Percentiles rank a stretch among this genome's conserved stretches.
phyloP scores from a whole-genome alignment of 2,329 filamentous ascomycete genomes.

The Talaromyces sp. region DNA sequence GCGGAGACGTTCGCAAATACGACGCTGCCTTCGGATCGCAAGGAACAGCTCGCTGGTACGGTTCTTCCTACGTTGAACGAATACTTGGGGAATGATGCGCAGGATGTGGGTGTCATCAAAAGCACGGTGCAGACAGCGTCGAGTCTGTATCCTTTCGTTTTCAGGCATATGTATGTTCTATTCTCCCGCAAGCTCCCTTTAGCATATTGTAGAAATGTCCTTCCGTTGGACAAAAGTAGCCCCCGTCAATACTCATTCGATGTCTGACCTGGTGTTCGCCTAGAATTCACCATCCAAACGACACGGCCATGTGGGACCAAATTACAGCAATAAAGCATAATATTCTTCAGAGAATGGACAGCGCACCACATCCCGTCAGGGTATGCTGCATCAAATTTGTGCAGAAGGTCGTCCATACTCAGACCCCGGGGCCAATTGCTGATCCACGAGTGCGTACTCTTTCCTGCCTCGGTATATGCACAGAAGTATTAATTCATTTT shows the following conservation, averaged over 20 bases:
- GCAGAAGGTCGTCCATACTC: conserved; percentile 85
- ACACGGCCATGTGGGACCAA: conserved; percentile 77
- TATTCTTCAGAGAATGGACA: conserved; percentile 86
- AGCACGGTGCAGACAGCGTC: conserved; percentile 83
- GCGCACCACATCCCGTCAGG: conserved; percentile 68
- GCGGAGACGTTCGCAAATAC: conserved; percentile 95
- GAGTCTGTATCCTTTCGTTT: conserved; percentile 86
- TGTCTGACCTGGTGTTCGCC: conserved; percentile 29
- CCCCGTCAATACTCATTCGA: neutral
- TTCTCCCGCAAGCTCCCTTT: conserved; percentile 18
- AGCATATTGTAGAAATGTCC: neutral
- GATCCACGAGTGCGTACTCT: conserved; percentile 70
- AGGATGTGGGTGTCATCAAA: conserved; percentile 77
- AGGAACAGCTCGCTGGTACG: conserved; percentile 71
- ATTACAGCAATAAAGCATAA: conserved; percentile 86
- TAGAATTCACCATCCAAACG: conserved; percentile 83
- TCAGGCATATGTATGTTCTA: conserved; percentile 85
- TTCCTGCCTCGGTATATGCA: neutral
- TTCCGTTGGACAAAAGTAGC: neutral
- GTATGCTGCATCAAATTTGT: conserved; percentile 98
- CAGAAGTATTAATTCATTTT: neutral
- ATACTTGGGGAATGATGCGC: conserved; percentile 66
- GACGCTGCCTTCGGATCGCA: conserved; percentile 70
- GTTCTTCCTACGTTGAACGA: conserved; percentile 74
- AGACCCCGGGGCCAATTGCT: conserved; percentile 76